Conservation (phyloP, 345 rosid species). For the Gossypium sturtianum region DNA sequence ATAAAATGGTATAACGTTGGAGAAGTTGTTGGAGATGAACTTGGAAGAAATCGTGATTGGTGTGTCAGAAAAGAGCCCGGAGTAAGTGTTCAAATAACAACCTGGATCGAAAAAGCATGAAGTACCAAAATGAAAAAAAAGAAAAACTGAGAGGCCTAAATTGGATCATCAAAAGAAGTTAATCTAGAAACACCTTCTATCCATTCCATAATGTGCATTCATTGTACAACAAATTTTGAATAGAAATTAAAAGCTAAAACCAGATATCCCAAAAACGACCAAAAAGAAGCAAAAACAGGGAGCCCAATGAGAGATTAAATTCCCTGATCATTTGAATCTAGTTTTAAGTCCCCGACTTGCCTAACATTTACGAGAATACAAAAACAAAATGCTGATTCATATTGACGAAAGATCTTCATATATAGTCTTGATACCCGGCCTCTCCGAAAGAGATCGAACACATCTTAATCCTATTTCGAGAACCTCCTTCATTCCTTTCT, state of each 20-base stretch:
- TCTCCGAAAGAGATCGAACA: constrained; percentile 72
- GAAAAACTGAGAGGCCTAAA: background rate
- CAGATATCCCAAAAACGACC: background rate
- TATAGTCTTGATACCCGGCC: constrained; percentile 93
- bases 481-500: constrained; percentile 89
- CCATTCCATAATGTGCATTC: constrained; percentile 8
- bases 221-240: constrained; percentile 5
- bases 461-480: constrained; percentile 82
- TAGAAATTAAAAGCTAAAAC: background rate
- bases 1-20: too few species aligned
- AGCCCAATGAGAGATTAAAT: constrained; percentile 13
- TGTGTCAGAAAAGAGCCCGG: too few species aligned
- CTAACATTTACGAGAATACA: background rate
- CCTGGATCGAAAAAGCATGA: too few species aligned
- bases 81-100: too few species aligned
- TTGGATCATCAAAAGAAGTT: background rate
- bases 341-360: background rate
- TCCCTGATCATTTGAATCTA: background rate
- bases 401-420: constrained; percentile 97
- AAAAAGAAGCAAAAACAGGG: background rate
- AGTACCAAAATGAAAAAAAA: too few species aligned
- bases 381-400: constrained; percentile 18
- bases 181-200: background rate
- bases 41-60: too few species aligned
- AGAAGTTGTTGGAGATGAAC: too few species aligned